A percentile compares a stretch with the other conserved stretches of the same genome.
phyloP scores from a whole-genome alignment of 2,329 filamentous ascomycete species.

The Phoma sp. region DNA sequence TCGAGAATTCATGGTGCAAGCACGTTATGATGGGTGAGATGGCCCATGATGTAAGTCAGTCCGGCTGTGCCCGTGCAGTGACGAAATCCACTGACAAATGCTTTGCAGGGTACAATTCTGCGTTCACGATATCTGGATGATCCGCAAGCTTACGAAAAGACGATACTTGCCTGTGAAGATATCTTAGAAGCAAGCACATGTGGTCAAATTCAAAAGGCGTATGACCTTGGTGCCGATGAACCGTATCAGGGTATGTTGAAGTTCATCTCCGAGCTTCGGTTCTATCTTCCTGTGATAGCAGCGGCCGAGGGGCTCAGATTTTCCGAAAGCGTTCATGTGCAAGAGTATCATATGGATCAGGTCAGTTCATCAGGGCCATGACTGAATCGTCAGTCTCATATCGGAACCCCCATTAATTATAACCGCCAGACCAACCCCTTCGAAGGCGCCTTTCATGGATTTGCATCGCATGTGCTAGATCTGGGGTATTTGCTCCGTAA shows the following conservation, averaged over 20 bases:
- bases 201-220: neutral
- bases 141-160: neutral
- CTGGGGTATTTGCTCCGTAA: neutral
- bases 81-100: neutral
- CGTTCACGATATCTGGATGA: neutral
- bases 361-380: no score
- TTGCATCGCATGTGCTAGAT: neutral
- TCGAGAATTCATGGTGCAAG: conserved; percentile 1
- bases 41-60: conserved; percentile 1
- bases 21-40: neutral
- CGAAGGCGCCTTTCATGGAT: neutral
- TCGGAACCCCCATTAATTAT: neutral
- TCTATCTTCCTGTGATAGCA: neutral
- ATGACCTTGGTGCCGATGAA: neutral
- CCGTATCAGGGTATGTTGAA: neutral
- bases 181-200: neutral
- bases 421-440: neutral
- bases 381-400: no score
- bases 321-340: neutral
- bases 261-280: neutral
- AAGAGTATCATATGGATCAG: conserved; percentile 2
- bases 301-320: neutral
- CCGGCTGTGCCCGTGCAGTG: neutral
- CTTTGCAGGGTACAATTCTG: neutral
- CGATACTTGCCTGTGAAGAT: neutral